phyloP scores from a whole-genome alignment of 768 basidiomycete genomes.

The Lentinus brumalis region DNA sequence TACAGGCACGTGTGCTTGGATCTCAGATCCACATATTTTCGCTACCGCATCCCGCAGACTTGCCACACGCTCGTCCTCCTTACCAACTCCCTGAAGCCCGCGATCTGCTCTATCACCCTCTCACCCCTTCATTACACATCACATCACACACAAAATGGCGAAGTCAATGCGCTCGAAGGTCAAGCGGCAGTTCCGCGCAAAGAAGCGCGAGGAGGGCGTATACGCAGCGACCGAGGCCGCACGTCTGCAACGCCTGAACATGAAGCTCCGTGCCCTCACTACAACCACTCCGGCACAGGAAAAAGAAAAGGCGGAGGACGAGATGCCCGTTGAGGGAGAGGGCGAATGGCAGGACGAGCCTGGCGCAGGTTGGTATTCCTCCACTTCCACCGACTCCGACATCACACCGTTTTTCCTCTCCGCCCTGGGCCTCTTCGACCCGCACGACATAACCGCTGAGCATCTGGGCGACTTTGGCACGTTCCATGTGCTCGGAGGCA shows the following conservation, averaged over 20 bases:
- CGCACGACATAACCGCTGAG: constrained; percentile 55
- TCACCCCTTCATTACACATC: background rate
- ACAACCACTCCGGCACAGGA: constrained; percentile 36
- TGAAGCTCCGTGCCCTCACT: constrained; percentile 57
- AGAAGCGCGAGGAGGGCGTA: constrained; percentile 72
- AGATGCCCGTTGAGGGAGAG: constrained; percentile 20
- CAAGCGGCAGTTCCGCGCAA: constrained; percentile 75
- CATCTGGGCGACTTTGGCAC: constrained; percentile 41
- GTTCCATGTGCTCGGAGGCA: constrained; percentile 1
- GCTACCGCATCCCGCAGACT: background rate
- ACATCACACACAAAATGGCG: constrained; percentile 53
- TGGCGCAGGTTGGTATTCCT: constrained; percentile 61
- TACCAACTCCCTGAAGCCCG: background rate
- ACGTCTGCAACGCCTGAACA: constrained; percentile 69
- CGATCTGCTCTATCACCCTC: background rate
- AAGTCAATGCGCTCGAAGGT: constrained; percentile 84
- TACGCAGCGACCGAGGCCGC: constrained; percentile 81
- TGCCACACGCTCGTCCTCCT: background rate
- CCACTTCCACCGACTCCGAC: constrained; percentile 18
- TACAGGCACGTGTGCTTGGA: constrained; percentile 12
- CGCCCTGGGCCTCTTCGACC: constrained; percentile 55
- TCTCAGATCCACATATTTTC: constrained; percentile 10
- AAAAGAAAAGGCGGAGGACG: constrained; percentile 29
- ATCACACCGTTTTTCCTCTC: constrained; percentile 10
- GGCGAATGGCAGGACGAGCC: constrained; percentile 30